Conservation (phyloP, 768 basidiomycete genomes). For the Podaxis sp. region DNA sequence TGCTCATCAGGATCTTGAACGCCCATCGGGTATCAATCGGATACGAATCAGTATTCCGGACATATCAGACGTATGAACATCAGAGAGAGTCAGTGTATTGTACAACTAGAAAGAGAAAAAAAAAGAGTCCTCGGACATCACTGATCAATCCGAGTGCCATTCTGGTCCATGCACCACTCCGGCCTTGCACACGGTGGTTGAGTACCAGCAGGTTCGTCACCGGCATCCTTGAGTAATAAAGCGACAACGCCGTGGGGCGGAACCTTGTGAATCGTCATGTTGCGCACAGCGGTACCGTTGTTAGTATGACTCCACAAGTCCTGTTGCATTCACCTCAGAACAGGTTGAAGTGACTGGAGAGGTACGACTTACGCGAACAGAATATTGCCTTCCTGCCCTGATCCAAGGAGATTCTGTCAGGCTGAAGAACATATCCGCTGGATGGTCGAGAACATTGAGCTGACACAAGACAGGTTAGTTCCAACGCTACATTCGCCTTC, state of each 20-base stretch:
- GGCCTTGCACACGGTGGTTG: slow-evolving; percentile 52
- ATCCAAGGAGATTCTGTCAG: slow-evolving; percentile 71
- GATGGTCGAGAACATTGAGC: slow-evolving; percentile 57
- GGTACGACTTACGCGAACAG: slow-evolving; percentile 48
- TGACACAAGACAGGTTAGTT: slow-evolving; percentile 16
- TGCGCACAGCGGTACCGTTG: slow-evolving; percentile 62
- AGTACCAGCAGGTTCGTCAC: slow-evolving; percentile 57
- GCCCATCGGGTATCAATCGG: too few species aligned
- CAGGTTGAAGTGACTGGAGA: not conserved
- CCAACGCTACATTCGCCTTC: not conserved
- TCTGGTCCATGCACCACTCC: slow-evolving; percentile 56
- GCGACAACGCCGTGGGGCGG: slow-evolving; percentile 70
- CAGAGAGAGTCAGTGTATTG: not conserved
- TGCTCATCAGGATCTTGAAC: not conserved
- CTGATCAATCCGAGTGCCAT: slow-evolving; percentile 40
- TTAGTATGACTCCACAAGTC: slow-evolving; percentile 73
- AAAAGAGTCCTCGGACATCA: slow-evolving; percentile 5
- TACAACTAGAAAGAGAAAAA: not conserved
- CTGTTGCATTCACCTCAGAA: slow-evolving; percentile 24
- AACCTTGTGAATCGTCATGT: slow-evolving; percentile 47
- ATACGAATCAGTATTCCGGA: not conserved
- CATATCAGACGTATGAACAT: not conserved
- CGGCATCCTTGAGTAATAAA: slow-evolving; percentile 58
- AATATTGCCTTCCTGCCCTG: slow-evolving; percentile 59
- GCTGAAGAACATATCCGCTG: slow-evolving; percentile 56